Evolutionary conservation across 768 basidiomycete genomes (phyloP), one percentile per base, ranked within the genome.

Genomic region (Russula ochroleuca): DNA sequence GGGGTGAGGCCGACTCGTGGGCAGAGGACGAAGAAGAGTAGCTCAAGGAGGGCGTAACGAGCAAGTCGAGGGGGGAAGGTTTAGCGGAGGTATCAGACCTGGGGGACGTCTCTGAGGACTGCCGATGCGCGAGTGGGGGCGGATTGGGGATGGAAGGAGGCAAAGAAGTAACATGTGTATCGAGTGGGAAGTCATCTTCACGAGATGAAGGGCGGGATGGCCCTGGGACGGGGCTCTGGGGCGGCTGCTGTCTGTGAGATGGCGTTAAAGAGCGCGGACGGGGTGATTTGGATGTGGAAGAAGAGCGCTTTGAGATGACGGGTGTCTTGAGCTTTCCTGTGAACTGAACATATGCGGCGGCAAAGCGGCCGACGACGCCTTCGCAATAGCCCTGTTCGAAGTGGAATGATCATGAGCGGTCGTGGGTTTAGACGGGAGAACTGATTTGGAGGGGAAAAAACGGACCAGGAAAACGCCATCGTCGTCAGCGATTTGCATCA

Each of bases 331-430:
- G 81, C 67, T 84, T 88, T 3, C 81, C 78, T 63, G 84, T 84
- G 70, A 93, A 90, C 8, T 76, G 81, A 11, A 94, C 92, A 62
- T 86, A 77, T 23, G 73, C 67, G 0, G 81, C 85, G 19, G 76
- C 75, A 70, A 94, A 93, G 6, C 84, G 80, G 11, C 92, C 92
- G 2, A 94, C 88, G 57, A 94, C 88, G 57, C 87, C 92, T 75
- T 94, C 92, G 70, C 92, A 94, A 68, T 86, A 89, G 5, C 92
- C 92, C 90, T 92, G 68, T 0, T 25, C 53, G 23, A 58, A 17
- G 15, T 21, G 11, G 17, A 47, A 40, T 33, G 33, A 61, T 33
- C 47, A 35, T 35, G 41, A 41, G 19, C 41, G 41, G 17, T 41
- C 15, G 40, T 15, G 1, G 41, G 19, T 9, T 47, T 25, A 65